These are phyloP conservation scores for Phytophthora nicotianae DNA, from an alignment of 352 stramenopile genomes.

Conservation along the genomic window DNA sequence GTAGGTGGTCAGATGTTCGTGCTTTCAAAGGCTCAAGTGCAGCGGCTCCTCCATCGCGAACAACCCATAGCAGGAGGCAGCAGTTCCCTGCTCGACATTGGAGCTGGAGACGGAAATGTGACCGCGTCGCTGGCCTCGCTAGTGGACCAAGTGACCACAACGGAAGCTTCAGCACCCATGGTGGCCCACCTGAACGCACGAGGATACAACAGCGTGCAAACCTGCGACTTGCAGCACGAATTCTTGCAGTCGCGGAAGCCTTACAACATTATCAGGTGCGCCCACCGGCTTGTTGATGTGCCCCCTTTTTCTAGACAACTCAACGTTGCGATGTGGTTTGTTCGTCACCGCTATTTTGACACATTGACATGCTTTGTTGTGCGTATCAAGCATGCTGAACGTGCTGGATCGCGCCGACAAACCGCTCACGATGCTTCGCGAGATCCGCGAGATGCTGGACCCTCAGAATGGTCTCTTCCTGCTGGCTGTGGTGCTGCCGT, in stretches of 20 bases:
- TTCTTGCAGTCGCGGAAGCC: conserved; percentile 68
- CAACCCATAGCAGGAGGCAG: conserved; percentile 33
- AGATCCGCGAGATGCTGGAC: conserved; percentile 79
- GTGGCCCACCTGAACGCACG: conserved; percentile 73
- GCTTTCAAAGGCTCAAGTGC: conserved; percentile 73
- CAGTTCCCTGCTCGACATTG: conserved; percentile 77
- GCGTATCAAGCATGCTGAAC: conserved; percentile 68
- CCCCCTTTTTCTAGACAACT: conserved; percentile 28
- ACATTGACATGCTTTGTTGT: conserved; percentile 10
- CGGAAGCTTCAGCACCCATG: conserved; percentile 82
- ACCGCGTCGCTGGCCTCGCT: conserved; percentile 80
- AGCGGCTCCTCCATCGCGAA: conserved; percentile 61
- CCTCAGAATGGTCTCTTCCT: conserved; percentile 76
- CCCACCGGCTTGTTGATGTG: conserved; percentile 10
- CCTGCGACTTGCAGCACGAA: conserved; percentile 67
- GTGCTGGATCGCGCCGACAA: conserved; percentile 84
- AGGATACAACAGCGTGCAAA: conserved; percentile 83
- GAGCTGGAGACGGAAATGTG: conserved; percentile 84
- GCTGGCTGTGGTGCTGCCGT: conserved; percentile 80
- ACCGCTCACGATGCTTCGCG: conserved; percentile 73
- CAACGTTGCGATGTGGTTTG: conserved; percentile 35
- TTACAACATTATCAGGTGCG: conserved; percentile 85
- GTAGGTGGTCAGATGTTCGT: conserved; percentile 90
- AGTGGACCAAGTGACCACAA: conserved; percentile 69
- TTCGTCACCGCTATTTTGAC: conserved; percentile 29